Evolutionary conservation across 208 protist genomes (phyloP).

Genomic region (Spongospora subterranea): DNA sequence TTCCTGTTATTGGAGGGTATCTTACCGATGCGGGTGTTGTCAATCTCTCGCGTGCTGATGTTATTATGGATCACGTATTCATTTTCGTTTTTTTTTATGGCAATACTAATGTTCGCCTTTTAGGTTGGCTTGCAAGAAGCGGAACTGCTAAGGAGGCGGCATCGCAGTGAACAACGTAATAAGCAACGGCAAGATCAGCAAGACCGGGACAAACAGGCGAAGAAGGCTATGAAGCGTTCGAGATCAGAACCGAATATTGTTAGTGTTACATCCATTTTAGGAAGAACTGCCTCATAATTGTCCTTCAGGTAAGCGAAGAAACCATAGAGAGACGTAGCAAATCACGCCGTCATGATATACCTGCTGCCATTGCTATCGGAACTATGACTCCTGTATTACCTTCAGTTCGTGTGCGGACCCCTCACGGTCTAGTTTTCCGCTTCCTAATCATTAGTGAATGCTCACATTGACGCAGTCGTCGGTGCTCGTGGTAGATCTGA

Average conservation of each 20-base stretch:
- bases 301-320: background rate
- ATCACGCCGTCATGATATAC: background rate
- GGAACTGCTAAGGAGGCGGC: slow-evolving; percentile 13
- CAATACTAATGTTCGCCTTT: too few species aligned
- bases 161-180: slow-evolving; percentile 8
- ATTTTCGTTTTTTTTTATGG: too few species aligned
- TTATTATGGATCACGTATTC: background rate
- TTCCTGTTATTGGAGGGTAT: slow-evolving; percentile 81
- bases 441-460: background rate
- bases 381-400: background rate
- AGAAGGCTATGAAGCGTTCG: slow-evolving; percentile 1
- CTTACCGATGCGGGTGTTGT: slow-evolving; percentile 69
- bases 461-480: background rate
- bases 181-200: slow-evolving; percentile 17
- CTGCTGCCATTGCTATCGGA: slow-evolving; percentile 14
- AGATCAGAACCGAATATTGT: background rate
- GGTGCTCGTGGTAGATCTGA: background rate
- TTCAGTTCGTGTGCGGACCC: background rate
- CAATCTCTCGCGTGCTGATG: slow-evolving; percentile 45
- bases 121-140: slow-evolving; percentile 39
- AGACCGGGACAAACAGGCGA: background rate
- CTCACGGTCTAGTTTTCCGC: background rate
- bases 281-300: background rate
- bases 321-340: slow-evolving; percentile 1
- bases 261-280: background rate